Evolutionary conservation across 2,329 filamentous ascomycete species (phyloP), one percentile per base, ranked within the genome.

Genomic region (Aureobasidium sp.): DNA sequence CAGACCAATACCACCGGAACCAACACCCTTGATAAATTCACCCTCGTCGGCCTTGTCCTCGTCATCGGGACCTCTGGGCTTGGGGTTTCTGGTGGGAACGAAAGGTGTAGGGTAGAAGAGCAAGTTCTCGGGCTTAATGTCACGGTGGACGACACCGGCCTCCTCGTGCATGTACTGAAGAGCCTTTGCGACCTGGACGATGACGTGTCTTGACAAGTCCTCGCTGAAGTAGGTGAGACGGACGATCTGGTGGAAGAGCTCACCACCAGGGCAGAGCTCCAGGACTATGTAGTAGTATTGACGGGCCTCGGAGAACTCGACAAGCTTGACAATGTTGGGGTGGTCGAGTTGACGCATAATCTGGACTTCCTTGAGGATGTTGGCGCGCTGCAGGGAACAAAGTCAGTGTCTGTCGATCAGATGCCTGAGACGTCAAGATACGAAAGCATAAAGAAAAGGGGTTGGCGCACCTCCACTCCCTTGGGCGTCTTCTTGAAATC

Each of bases 251-350:
- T 99, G 94, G 81, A 99, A 99, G 12, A 99, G 81, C 77, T 99
- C 94, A 71, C 94, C 94, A 63, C 94, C 94, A 0, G 92, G 91
- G 62, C 93, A 96, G 47, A 97, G 82, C 76, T 99, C 94, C 44
- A 99, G 85, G 47, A 99, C 86, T 68, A 99, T 97, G 78, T 95
- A 99, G 77, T 97, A 97, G 74, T 97, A 97, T 74, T 97, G 91
- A 63, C 84, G 83, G 0, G 92, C 95, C 75, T 99, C 94, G 66
- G 89, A 89, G 72, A 97, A 97, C 70, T 96, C 91, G 70, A 97
- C 82, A 62, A 99, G 84, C 72, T 91, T 93, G 74, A 97, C 86
- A 64, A 99, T 94, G 73, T 97, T 97, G 65, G 93, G 92, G 68
- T 99, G 94, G 67, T 97, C 91, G 52, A 99, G 82, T 70, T 95